Base-by-base conservation (phyloP, 2,329 filamentous ascomycete genomes). In the Fusarium miscanthi region DNA sequence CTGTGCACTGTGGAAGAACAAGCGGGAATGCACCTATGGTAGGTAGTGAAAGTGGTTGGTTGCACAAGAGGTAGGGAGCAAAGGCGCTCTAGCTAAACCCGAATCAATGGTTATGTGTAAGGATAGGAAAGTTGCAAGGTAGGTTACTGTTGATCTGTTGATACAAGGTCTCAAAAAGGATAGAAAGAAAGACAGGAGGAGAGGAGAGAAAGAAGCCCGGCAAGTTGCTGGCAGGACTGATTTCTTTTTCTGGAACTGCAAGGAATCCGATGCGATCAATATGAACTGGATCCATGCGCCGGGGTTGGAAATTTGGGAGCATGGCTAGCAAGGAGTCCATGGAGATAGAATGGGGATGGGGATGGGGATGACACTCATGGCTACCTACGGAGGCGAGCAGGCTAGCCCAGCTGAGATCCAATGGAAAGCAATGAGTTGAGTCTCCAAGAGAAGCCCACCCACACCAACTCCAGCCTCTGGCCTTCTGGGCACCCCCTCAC, bases 301-400 rank as follows among this genome's bases (percentile, higher is more conserved):
- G 66, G 70, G 70, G 58, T 73, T 72, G 66, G 66, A 72, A 70
- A 69, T 69, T 69, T 69, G 65, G 66, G 58, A 58, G 48, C 59
- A 64, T 59, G 62, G 52, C 62, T 65, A 43, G 45, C 62, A 66
- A 69, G 58, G 65, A 64, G 35, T 57, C 45, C 70, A 72, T 72
- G 65, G 70, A 67, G 70, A 72, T 73, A 64, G 52, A 45, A 71
- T 71, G 69, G 69, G 67, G 51, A 66, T 71, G 69, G 69, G 67
- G 51, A 66, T 71, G 68, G 68, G 54, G 51, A 69, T 70, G 52
- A 25, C 61, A 38, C 35, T 46, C 49, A 52, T 69, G 40, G 52
- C 66, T 71, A 59, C 33, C 38, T 27, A 65, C 40, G 49, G 42
- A 57, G 33, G 27, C 62, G 38, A 64, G 30, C 27, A 48, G 40